Base-by-base conservation (phyloP, 352 stramenopile species). In the Phytophthora capsici region DNA sequence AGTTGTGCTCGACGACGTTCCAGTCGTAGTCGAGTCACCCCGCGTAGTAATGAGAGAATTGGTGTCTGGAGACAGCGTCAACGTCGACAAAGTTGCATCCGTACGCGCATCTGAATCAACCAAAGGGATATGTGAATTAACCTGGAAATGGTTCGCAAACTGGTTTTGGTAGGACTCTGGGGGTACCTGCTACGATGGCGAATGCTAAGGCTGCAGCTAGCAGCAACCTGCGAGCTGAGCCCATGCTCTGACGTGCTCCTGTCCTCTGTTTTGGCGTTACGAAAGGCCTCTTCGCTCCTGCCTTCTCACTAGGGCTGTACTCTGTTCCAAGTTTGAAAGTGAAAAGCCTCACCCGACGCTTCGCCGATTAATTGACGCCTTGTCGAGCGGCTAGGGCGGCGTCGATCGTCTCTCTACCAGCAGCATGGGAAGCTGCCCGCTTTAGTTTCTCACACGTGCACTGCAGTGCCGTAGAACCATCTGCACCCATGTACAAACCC, bases 321-420 rank as follows among this genome's bases (percentile, higher is more conserved):
- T 70, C 65, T 73, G 65, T 54, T 36, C 52, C 52, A 73, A 69
- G 52, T 73, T 66, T 30, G 53, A 66, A 66, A 70, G 36, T 70
- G 64, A 72, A 43, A n/a, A 47, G 36, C 44, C 25, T 13, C 47
- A 19, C 28, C 45, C 44, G 52, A 37, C 63, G 48, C 56, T 57
- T 67, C 40, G 6, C 50, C 51, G n/a, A 41, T 22, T 7, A 40
- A 45, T 40, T 46, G 43, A 37, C 16, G n/a, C 13, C 28, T 34
- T 34, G 13, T 19, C 43, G 46, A 57, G 43, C 32, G 25, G 54
- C 43, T 45, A 54, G 47, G 47, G 46, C 32, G 46, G 46, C 22
- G 28, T 12, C 28, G 44, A 71, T 44, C 23, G 51, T 51, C 48
- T 64, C 58, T 66, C 63, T 72, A 41, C 64, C 64, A 58, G 50